Evolutionary conservation across 148 eudicot genomes (phyloP).

Genomic region (Vaccinium darrowii): DNA sequence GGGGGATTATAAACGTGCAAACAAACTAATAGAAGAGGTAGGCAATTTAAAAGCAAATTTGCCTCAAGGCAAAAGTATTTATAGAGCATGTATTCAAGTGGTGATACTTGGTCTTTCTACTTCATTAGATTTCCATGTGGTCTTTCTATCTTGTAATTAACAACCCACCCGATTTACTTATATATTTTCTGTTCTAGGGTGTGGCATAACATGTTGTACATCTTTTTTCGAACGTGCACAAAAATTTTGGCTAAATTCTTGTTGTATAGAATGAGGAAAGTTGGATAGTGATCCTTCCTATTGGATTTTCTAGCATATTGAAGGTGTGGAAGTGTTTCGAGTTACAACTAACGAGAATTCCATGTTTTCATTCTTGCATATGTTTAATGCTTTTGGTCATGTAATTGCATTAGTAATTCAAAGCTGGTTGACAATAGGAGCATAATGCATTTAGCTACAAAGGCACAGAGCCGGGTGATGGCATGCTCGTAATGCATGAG

Average conservation of each 20-base stretch:
- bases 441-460: background rate
- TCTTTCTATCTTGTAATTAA: background rate
- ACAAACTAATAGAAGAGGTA: slow-evolving; percentile 62
- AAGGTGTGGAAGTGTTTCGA: background rate
- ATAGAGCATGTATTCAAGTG: background rate
- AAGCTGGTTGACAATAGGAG: background rate
- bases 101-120: background rate
- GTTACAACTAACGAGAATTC: background rate
- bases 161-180: background rate
- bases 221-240: background rate
- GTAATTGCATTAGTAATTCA: background rate
- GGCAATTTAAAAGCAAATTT: background rate
- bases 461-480: background rate
- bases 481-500: background rate
- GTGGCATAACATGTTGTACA: background rate
- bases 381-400: background rate
- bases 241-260: background rate
- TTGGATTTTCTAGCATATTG: background rate
- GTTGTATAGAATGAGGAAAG: background rate
- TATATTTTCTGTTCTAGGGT: background rate
- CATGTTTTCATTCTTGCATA: background rate
- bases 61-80: background rate
- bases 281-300: background rate
- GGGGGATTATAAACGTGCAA: slow-evolving; percentile 50
- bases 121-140: background rate